A percentile compares a stretch with the other conserved stretches of the same genome.
Conservation (phyloP, 2,329 filamentous ascomycete species). For the Lachnellula hyalina region DNA sequence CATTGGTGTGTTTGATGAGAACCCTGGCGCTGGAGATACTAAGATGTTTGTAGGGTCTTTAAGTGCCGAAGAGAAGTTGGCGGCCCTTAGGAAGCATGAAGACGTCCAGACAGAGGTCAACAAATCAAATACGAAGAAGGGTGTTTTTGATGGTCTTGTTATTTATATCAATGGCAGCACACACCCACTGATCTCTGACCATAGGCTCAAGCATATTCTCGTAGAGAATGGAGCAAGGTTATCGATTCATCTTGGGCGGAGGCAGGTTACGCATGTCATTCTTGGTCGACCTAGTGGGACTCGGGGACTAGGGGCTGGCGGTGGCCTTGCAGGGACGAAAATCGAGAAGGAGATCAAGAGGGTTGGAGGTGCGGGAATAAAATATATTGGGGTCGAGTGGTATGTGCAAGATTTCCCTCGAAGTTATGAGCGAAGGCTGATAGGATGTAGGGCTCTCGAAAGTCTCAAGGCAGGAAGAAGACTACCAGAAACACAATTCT, state of each 20-base stretch:
- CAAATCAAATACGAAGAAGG: slow-evolving; percentile 24
- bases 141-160: slow-evolving; percentile 64
- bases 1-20: background rate
- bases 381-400: slow-evolving; percentile 80
- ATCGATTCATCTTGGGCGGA: slow-evolving; percentile 65
- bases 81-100: slow-evolving; percentile 38
- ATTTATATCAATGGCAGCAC: slow-evolving; percentile 89
- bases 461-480: slow-evolving; percentile 72
- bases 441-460: slow-evolving; percentile 63
- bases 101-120: slow-evolving; percentile 45
- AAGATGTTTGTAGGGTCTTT: slow-evolving; percentile 29
- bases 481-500: slow-evolving; percentile 69
- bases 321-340: slow-evolving; percentile 72
- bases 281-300: slow-evolving; percentile 53
- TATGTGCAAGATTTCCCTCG: slow-evolving; percentile 33
- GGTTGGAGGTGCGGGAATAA: slow-evolving; percentile 63
- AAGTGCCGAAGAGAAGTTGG: slow-evolving; percentile 18
- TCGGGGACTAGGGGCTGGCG: slow-evolving; percentile 54
- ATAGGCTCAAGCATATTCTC: slow-evolving; percentile 76
- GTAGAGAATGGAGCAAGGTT: slow-evolving; percentile 67
- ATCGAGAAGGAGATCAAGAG: slow-evolving; percentile 72
- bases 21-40: slow-evolving; percentile 31
- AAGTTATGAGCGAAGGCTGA: background rate
- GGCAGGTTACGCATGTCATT: slow-evolving; percentile 80
- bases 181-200: slow-evolving; percentile 74